Evolutionary conservation across 805 yeast genomes (phyloP).

Genomic region (Ascoidea rubescens): DNA sequence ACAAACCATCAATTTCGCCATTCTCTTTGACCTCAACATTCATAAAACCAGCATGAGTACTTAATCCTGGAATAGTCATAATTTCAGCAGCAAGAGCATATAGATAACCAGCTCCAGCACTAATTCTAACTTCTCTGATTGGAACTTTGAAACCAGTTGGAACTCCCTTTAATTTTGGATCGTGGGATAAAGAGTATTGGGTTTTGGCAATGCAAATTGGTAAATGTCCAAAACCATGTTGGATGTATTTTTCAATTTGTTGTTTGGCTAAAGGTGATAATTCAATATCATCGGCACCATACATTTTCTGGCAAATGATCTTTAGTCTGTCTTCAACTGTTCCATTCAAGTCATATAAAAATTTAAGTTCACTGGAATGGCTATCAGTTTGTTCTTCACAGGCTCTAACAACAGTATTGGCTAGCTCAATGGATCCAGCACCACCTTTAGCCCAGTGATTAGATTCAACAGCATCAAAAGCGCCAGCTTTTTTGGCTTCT

Average conservation of each 20-base stretch:
- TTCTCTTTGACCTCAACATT: conserved; percentile 82
- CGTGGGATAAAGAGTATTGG: conserved; percentile 91
- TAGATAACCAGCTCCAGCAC: conserved; percentile 93
- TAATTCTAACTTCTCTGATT: conserved; percentile 84
- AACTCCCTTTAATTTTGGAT: conserved; percentile 84
- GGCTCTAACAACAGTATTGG: conserved; percentile 70
- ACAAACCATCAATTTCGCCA: conserved; percentile 90
- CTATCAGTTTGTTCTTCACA: conserved; percentile 28
- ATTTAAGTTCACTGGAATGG: conserved; percentile 26
- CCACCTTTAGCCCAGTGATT: conserved; percentile 98
- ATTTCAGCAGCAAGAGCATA: conserved; percentile 96
- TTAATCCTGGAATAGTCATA: conserved; percentile 94
- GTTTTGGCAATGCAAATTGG: conserved; percentile 98
- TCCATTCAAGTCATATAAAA: conserved; percentile 51
- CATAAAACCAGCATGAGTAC: conserved; percentile 94
- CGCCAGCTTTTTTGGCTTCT: conserved; percentile 85
- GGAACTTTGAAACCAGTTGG: conserved; percentile 93
- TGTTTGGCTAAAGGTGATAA: conserved; percentile 67
- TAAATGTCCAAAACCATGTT: conserved; percentile 79
- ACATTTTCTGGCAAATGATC: conserved; percentile 76
- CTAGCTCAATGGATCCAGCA: conserved; percentile 72
- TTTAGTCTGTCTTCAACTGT: conserved; percentile 70
- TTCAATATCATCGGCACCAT: conserved; percentile 81
- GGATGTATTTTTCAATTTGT: conserved; percentile 69
- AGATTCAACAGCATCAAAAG: conserved; percentile 77